Conservation (phyloP, 2,329 filamentous ascomycete genomes). For the Aureobasidium pullulans region DNA sequence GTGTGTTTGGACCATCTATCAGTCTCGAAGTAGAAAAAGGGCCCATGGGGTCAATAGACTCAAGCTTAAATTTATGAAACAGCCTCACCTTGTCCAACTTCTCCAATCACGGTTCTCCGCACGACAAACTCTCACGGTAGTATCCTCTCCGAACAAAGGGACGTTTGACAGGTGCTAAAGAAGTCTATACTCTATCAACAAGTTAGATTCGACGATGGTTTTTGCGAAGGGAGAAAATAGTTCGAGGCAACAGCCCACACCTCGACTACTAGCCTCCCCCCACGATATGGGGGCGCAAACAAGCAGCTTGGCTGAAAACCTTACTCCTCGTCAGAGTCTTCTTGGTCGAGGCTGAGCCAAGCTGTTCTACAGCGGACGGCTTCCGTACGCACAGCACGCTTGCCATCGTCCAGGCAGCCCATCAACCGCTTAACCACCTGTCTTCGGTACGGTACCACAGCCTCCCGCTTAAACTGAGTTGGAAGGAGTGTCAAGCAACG, state of each 20-base stretch:
- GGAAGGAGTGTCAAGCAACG: slow-evolving; percentile 43
- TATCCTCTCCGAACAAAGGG: not conserved
- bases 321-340: slow-evolving; percentile 43
- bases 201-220: not conserved
- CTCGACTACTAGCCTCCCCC: not conserved
- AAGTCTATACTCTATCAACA: slow-evolving; percentile 11
- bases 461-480: slow-evolving; percentile 40
- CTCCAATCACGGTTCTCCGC: not conserved
- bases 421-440: slow-evolving; percentile 51
- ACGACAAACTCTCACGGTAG: not conserved
- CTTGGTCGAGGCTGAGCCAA: slow-evolving; percentile 54
- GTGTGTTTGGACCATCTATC: not conserved
- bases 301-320: not conserved
- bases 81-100: not conserved
- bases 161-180: not conserved
- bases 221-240: not conserved
- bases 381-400: slow-evolving; percentile 54
- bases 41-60: not conserved
- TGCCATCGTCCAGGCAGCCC: slow-evolving; percentile 53
- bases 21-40: not conserved
- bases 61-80: not conserved
- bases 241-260: not conserved
- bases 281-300: not conserved
- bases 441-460: slow-evolving; percentile 49
- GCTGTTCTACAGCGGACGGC: slow-evolving; percentile 55